Conservation (phyloP, 805 yeast genomes). For the Saccharomyces jurei region DNA sequence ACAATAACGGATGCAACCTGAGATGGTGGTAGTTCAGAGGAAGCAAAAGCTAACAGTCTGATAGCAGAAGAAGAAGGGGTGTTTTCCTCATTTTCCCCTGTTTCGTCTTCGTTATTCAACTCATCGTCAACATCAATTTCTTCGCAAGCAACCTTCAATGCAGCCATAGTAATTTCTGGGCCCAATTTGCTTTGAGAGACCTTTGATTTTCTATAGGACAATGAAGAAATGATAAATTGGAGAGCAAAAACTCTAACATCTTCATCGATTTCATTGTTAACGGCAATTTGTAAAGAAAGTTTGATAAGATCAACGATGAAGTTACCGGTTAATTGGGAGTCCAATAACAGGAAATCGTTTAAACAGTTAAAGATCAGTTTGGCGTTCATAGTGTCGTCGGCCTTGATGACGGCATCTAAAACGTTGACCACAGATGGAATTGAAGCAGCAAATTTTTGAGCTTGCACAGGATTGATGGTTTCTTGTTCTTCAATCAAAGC, state of each 20-base stretch:
- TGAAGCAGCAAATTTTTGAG: slow-evolving; percentile 48
- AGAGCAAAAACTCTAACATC: slow-evolving; percentile 78
- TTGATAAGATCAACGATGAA: slow-evolving; percentile 59
- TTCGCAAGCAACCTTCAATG: slow-evolving; percentile 71
- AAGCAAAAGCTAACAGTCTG: slow-evolving; percentile 67
- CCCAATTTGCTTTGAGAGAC: slow-evolving; percentile 76
- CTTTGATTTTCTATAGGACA: slow-evolving; percentile 73
- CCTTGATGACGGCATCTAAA: slow-evolving; percentile 60
- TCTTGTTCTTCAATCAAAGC: slow-evolving; percentile 57
- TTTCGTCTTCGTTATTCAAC: slow-evolving; percentile 73
- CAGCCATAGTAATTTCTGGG: slow-evolving; percentile 64
- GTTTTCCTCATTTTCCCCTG: slow-evolving; percentile 88
- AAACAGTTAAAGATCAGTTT: slow-evolving; percentile 75
- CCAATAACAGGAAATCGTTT: slow-evolving; percentile 69
- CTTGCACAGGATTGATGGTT: slow-evolving; percentile 39
- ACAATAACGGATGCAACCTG: slow-evolving; percentile 81
- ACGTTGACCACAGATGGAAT: slow-evolving; percentile 79
- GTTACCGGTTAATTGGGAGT: slow-evolving; percentile 71
- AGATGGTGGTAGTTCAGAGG: slow-evolving; percentile 83
- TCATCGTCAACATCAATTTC: slow-evolving; percentile 73
- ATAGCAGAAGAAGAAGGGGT: slow-evolving; percentile 71
- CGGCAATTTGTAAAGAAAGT: slow-evolving; percentile 68
- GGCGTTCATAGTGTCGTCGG: slow-evolving; percentile 65
- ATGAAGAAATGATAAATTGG: slow-evolving; percentile 73
- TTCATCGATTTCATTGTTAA: slow-evolving; percentile 58